Conservation (phyloP, 108 stramenopile species). For the Cyclotella kingstonii region DNA sequence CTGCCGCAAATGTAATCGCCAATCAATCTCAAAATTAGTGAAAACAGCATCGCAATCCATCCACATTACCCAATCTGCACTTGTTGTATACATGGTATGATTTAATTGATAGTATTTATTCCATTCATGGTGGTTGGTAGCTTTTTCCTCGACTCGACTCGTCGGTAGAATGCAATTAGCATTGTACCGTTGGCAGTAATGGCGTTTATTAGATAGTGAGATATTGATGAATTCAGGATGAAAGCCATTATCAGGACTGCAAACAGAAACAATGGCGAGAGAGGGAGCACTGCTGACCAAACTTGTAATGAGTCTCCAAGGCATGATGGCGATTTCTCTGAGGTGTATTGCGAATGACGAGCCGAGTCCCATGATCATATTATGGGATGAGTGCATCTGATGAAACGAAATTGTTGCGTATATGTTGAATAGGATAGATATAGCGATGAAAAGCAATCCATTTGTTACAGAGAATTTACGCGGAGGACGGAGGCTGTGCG, state of each 20-base stretch:
- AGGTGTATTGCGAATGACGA: too few species aligned
- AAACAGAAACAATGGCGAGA: constrained; percentile 24
- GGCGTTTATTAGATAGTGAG: constrained; percentile 16
- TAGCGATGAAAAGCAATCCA: too few species aligned
- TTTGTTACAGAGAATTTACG: too few species aligned
- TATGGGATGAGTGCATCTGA: too few species aligned
- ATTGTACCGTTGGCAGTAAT: constrained; percentile 11
- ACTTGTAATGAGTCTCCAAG: too few species aligned
- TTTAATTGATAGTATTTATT: constrained; percentile 18
- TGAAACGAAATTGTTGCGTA: too few species aligned
- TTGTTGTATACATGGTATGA: not conserved
- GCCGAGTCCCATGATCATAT: too few species aligned
- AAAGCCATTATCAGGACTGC: constrained; percentile 19
- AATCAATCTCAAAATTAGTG: constrained; percentile 34
- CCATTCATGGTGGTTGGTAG: constrained; percentile 8
- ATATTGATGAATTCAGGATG: constrained; percentile 10
- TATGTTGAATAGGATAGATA: too few species aligned
- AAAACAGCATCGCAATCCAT: constrained; percentile 34
- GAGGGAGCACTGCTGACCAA: too few species aligned
- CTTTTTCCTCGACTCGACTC: not conserved
- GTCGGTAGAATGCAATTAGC: constrained; percentile 17
- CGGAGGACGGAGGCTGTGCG: too few species aligned
- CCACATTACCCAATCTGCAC: constrained; percentile 31
- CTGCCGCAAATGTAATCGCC: constrained; percentile 4
- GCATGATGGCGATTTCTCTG: too few species aligned